Evolutionary conservation across 2,329 filamentous ascomycete genomes (phyloP), one percentile per base, ranked within the genome.

Genomic region (Fusarium temperatum): DNA sequence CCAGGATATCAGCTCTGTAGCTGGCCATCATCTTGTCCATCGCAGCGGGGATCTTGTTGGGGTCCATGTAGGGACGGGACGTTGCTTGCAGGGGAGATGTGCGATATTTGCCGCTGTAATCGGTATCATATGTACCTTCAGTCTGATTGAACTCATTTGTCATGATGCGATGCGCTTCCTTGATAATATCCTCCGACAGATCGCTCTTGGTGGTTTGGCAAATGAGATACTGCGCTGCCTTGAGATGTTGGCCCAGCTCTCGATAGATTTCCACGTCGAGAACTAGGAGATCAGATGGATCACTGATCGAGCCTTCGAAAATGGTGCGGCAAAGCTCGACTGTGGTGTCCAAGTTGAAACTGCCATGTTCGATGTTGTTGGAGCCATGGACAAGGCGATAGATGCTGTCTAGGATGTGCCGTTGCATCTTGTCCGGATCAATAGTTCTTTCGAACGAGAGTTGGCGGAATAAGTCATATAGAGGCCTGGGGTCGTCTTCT

Each of bases 141-240:
- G 15, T 24, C 47, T 36, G 18, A 38, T 62, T 28, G 24, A 41
- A 41, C 35, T 55, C 36, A 2, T 55, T 55, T 14, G 35, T 41
- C 22, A 81, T 68, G n/a, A 79, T 76, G 2, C 63, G 48, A 47
- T 81, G 79, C 1, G 78, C 75, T 30, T 78, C 54, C 15, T 73
- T 61, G 17, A 81, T 77, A 0, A 76, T 48, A 1, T 74, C 60
- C 45, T 81, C 76, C 0, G 70, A 62, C 3, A 80, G 38, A 9
- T 65, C 60, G n/a, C 8, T 61, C 44, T 11, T 60, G 11, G 15
- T 69, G n/a, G 76, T 32, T 26, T 64, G 38, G 1, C 54, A n/a
- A 8, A 76, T 32, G 8, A 80, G 64, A 54, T 76, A 74, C 2
- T 44, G 48, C 0, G 67, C 56, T 1, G 74, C 74, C 14, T 60